These are phyloP conservation scores for Starmerella stigmatis DNA, from an alignment of 805 yeast species.

Conservation along the genomic window DNA sequence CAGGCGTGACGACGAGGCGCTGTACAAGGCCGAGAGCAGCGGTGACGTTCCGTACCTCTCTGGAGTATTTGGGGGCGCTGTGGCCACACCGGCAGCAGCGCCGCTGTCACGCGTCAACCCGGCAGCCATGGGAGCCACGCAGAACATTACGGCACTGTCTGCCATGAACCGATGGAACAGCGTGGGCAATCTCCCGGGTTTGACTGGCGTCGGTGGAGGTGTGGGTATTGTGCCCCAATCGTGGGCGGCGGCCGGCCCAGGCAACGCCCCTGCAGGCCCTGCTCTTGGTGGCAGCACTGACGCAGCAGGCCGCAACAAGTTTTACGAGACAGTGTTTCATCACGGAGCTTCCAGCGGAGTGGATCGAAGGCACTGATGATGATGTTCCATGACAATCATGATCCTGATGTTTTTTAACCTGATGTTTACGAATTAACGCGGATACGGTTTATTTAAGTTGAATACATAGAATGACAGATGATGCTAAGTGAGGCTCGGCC, in stretches of 20 bases:
- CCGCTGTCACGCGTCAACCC: neutral
- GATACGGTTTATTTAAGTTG: constrained; percentile 5
- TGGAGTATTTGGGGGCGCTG: constrained; percentile 9
- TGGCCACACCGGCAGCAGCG: constrained; percentile 1
- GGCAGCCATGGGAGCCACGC: neutral
- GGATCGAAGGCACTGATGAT: constrained; percentile 4
- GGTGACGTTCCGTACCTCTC: constrained; percentile 3
- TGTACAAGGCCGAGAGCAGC: constrained; percentile 4
- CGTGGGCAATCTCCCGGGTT: constrained; percentile 4
- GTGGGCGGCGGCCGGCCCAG: constrained; percentile 1
- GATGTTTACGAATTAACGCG: constrained; percentile 9
- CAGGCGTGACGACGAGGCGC: constrained; percentile 3
- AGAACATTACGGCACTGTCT: neutral
- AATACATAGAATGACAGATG: constrained; percentile 6
- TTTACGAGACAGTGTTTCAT: constrained; percentile 3
- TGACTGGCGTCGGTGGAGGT: neutral
- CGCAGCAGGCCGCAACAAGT: neutral
- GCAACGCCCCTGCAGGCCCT: neutral
- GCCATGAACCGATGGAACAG: constrained; percentile 18
- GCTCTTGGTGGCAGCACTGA: neutral
- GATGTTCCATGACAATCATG: constrained; percentile 5
- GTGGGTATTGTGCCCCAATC: neutral
- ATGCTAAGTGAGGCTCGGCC: neutral
- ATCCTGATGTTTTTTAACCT: constrained; percentile 6
- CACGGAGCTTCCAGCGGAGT: neutral